These are phyloP conservation scores for Coffea humblotiana DNA, from an alignment of 305 asterid species.

Conservation along the genomic window DNA sequence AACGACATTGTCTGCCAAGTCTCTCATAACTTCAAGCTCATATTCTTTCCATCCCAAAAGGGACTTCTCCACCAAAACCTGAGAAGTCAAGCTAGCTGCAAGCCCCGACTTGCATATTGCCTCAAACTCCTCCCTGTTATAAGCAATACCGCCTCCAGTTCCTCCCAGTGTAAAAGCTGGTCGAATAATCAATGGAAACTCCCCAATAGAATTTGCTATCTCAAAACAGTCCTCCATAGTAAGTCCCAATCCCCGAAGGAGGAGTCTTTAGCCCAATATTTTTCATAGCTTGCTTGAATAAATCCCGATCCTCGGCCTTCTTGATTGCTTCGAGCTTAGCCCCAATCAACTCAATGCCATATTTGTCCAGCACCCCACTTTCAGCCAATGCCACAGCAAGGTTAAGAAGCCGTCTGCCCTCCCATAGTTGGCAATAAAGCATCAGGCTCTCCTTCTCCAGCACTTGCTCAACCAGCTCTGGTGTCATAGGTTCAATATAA, in stretches of 20 bases:
- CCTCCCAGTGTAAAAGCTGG: slow-evolving; percentile 97
- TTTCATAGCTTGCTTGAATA: slow-evolving; percentile 91
- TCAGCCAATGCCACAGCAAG: slow-evolving; percentile 92
- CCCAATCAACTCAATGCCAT: slow-evolving; percentile 92
- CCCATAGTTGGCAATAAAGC: slow-evolving; percentile 98
- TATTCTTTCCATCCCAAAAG: slow-evolving; percentile 97
- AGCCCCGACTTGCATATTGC: slow-evolving; percentile 92
- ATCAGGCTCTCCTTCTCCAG: slow-evolving; percentile 88
- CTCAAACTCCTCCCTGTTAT: slow-evolving; percentile 89
- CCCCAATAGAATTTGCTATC: slow-evolving; percentile 78
- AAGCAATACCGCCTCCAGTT: slow-evolving; percentile 97
- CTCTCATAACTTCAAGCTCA: slow-evolving; percentile 98
- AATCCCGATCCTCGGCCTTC: slow-evolving; percentile 95
- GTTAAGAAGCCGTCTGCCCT: slow-evolving; percentile 92
- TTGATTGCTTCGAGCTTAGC: slow-evolving; percentile 91
- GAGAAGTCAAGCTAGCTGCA: slow-evolving; percentile 93
- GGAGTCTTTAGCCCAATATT: slow-evolving; percentile 91
- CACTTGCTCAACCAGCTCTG: slow-evolving; percentile 89
- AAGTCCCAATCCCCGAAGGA: slow-evolving; percentile 87
- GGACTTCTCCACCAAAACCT: slow-evolving; percentile 94
- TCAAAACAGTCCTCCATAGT: slow-evolving; percentile 81
- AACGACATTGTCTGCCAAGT: slow-evolving; percentile 96
- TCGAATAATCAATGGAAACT: slow-evolving; percentile 87
- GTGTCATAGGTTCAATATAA: slow-evolving; percentile 96
- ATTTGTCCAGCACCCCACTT: slow-evolving; percentile 83